These are phyloP conservation scores for Ustilago curta DNA, from an alignment of 1,284 basidiomycete species.

Conservation along the genomic window DNA sequence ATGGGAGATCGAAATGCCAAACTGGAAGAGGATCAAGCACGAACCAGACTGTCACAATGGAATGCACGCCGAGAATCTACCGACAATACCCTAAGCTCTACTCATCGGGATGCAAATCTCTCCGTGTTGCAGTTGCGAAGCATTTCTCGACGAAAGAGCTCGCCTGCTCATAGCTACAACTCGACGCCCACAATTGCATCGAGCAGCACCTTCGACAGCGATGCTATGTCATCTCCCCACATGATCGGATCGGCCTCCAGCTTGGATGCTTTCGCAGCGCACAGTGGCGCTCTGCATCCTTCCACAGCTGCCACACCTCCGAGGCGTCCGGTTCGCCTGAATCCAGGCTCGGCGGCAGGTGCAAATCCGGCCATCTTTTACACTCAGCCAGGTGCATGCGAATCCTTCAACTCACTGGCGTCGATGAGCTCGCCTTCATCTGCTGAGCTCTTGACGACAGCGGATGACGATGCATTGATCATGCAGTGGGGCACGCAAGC, in stretches of 20 bases:
- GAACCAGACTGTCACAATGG: constrained; percentile 23
- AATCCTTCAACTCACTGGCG: constrained; percentile 33
- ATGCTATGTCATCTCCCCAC: not conserved
- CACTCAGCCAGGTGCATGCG: constrained; percentile 23
- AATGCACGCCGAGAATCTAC: constrained; percentile 7
- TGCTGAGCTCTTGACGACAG: constrained; percentile 15
- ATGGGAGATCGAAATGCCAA: constrained; percentile 39
- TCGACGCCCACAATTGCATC: constrained; percentile 23
- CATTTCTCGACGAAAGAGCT: not conserved
- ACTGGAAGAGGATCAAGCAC: constrained; percentile 35
- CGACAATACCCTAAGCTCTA: not conserved
- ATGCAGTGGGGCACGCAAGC: constrained; percentile 46
- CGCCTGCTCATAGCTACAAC: constrained; percentile 18
- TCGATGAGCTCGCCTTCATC: constrained; percentile 19
- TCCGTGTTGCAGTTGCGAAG: not conserved
- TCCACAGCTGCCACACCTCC: constrained; percentile 4
- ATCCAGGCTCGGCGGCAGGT: not conserved
- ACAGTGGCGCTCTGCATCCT: not conserved
- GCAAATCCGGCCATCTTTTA: constrained; percentile 27
- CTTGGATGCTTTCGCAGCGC: not conserved
- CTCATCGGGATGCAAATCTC: not conserved
- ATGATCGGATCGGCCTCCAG: not conserved
- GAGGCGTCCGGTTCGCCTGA: constrained; percentile 9
- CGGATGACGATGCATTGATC: constrained; percentile 23
- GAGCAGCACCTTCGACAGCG: constrained; percentile 19